Conservation (phyloP, 768 basidiomycete species). For the Ramaria sp. region DNA sequence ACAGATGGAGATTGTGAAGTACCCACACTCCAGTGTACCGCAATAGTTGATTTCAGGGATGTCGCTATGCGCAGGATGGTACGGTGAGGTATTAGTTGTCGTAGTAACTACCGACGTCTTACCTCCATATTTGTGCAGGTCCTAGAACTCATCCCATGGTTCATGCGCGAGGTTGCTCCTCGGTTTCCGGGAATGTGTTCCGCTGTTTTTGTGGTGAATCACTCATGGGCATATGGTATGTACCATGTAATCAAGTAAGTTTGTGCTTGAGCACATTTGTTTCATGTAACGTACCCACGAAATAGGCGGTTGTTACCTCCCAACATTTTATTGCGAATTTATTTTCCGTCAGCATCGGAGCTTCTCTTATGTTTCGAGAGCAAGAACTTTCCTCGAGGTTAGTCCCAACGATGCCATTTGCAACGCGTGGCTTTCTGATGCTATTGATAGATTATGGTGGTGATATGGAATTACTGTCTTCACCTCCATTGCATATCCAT, state of each 20-base stretch:
- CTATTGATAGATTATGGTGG: slow-evolving; percentile 55
- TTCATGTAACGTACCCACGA: not conserved
- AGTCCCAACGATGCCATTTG: slow-evolving; percentile 11
- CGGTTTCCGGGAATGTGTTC: slow-evolving; percentile 69
- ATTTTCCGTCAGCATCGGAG: slow-evolving; percentile 49
- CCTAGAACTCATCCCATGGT: slow-evolving; percentile 53
- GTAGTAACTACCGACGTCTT: slow-evolving; percentile 5
- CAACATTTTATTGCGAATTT: slow-evolving; percentile 47
- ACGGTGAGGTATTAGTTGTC: slow-evolving; percentile 8
- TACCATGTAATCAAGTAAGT: slow-evolving; percentile 59
- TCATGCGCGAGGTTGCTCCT: slow-evolving; percentile 52
- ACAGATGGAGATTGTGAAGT: slow-evolving; percentile 14
- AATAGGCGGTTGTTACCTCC: slow-evolving; percentile 51
- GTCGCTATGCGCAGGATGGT: slow-evolving; percentile 49
- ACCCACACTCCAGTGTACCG: slow-evolving; percentile 53
- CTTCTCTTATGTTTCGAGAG: slow-evolving; percentile 45
- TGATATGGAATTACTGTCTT: slow-evolving; percentile 21
- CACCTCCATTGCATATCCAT: not conserved
- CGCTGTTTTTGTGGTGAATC: slow-evolving; percentile 68
- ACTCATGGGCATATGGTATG: slow-evolving; percentile 61
- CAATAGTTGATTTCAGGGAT: slow-evolving; percentile 51
- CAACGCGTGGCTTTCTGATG: slow-evolving; percentile 13
- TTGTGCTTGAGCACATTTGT: not conserved
- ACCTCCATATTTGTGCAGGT: slow-evolving; percentile 27
- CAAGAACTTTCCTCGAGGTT: slow-evolving; percentile 49